Evolutionary conservation across 352 stramenopile species (phyloP), one percentile per base, ranked within the genome.

Genomic region (Globisporangium orthogonon): DNA sequence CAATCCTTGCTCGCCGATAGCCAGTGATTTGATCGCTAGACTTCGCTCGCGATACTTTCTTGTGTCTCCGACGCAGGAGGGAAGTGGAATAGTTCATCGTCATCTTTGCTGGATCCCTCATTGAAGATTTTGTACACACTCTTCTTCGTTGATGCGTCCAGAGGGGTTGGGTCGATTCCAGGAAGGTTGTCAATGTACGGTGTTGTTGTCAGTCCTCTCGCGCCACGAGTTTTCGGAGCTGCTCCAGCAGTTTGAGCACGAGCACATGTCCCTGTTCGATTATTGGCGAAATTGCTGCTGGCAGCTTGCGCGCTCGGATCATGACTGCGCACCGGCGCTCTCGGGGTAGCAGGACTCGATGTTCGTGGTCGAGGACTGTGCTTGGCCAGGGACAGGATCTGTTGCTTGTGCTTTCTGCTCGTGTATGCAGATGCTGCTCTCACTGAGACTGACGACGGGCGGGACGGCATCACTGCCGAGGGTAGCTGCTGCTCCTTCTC

Each of bases 391-490:
- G 65, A 10, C n/a, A 80, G 17, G 50, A 71, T 67, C 55, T 82
- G 67, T 39, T 85, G 74, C 23, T 77, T 79, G 41, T 77, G 67
- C 43, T 80, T 81, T 15, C 74, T 52, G 56, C 60, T 82, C 7
- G 63, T 18, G 31, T 58, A 63, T 23, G 64, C 52, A n/a, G 63
- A 60, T 2, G 51, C 28, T 0, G 54, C 66, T 44, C 23, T 35
- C 2, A 1, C 61, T 23, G 73, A 48, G 0, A 67, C 69, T 10
- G 76, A 79, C 13, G 68, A 66, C 35, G 74, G 70, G 1, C 74
- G 64, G 45, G 62, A 74, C 15, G 71, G 63, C 18, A 66, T 33
- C 48, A 52, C 45, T 37, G 50, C 17, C 58, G 49, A n/a, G 41
- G 44, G 17, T 9, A 65, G 44, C 18, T 67, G 65, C 28, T 74